Evolutionary conservation across 1,284 basidiomycete genomes (phyloP), one percentile per base, ranked within the genome.

Genomic region (Acaromyces ingoldii): DNA sequence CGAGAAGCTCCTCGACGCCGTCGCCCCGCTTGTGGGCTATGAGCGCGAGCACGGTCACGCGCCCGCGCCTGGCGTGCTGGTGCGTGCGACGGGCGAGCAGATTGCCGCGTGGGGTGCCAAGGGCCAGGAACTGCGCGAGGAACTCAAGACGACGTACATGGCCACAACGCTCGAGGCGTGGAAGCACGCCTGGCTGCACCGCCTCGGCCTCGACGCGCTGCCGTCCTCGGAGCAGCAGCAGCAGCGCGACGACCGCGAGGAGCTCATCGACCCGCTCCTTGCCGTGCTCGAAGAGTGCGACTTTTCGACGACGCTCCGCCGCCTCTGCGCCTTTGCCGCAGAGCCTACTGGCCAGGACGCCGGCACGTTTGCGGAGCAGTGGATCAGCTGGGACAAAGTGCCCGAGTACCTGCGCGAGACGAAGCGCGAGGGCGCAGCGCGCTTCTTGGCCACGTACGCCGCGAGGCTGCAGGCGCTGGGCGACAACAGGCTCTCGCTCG

Each of bases 11-110:
- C 29, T 48, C 37, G 51, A 57, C 11, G 55, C 55, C 11, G 51
- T 63, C 1, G 55, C 65, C 33, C 59, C 63, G 7, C 17, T 67
- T 19, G 43, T 63, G 1, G 65, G 60, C 2, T 65, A 66, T 28
- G 54, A 72, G 58, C 40, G 60, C 31, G 49, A 66, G 33, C 51
- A 71, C 48, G 70, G 76, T 47, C 79, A 60, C 2, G 68, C 70
- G 6, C 81, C 26, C 6, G 50, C 48, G 2, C 60, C 68, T 2
- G 63, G 63, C 22, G 72, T 67, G 46, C 40, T 72, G 30, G 39
- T 62, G 19, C 45, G 51, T 0, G 48, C 58, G 9, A 44, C 36
- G 2, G 13, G 7, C 11, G 50, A 42, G 6, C 51, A 72, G 51
- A 55, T 65, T 38, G 58, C 60, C 40, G 54, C 55, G 40, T 66